Percentiles rank a stretch among this genome's conserved stretches.
phyloP scores from a whole-genome alignment of 176 grass and related monocot species.

The Metroxylon sagu region DNA sequence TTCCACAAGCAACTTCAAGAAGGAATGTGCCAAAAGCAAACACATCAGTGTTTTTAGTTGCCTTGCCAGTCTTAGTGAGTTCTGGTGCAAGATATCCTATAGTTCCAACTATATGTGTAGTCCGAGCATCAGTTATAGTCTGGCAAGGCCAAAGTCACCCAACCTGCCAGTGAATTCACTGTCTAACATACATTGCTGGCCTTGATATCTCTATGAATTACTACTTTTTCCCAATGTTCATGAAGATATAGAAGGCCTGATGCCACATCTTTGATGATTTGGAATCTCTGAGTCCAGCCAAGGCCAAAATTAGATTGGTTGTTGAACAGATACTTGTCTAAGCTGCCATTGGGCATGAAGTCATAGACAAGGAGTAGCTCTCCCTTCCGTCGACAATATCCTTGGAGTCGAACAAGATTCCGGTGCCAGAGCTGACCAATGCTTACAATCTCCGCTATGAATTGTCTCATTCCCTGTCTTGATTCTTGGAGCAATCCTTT shows the following conservation, averaged over 20 bases:
- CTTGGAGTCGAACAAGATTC: too few relatives aligned
- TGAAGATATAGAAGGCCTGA: slow-evolving; percentile 31
- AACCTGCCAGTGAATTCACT: neutral
- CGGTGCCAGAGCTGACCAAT: too few relatives aligned
- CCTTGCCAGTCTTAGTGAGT: slow-evolving; percentile 10
- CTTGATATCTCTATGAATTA: slow-evolving; percentile 18
- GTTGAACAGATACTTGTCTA: slow-evolving; percentile 27
- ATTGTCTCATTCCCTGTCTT: too few relatives aligned
- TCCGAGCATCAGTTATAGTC: neutral
- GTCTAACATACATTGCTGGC: slow-evolving; percentile 12
- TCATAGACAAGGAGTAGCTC: too few relatives aligned
- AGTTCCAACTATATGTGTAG: slow-evolving; percentile 14
- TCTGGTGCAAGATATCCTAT: slow-evolving; percentile 14
- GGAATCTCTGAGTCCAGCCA: slow-evolving; percentile 22
- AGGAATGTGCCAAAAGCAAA: slow-evolving; percentile 24
- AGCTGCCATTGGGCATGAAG: slow-evolving; percentile 14
- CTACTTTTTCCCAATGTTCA: slow-evolving; percentile 29
- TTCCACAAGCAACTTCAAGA: slow-evolving; percentile 17
- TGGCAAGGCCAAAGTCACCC: slow-evolving; percentile 15
- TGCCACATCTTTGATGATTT: slow-evolving; percentile 22
- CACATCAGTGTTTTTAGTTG: slow-evolving; percentile 12
- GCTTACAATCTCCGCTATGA: too few relatives aligned
- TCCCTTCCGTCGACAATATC: too few relatives aligned
- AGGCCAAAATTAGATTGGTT: neutral
- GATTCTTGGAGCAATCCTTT: too few relatives aligned